These are phyloP conservation scores for Apiospora hydei DNA, from an alignment of 2,329 filamentous ascomycete genomes.

Conservation along the genomic window DNA sequence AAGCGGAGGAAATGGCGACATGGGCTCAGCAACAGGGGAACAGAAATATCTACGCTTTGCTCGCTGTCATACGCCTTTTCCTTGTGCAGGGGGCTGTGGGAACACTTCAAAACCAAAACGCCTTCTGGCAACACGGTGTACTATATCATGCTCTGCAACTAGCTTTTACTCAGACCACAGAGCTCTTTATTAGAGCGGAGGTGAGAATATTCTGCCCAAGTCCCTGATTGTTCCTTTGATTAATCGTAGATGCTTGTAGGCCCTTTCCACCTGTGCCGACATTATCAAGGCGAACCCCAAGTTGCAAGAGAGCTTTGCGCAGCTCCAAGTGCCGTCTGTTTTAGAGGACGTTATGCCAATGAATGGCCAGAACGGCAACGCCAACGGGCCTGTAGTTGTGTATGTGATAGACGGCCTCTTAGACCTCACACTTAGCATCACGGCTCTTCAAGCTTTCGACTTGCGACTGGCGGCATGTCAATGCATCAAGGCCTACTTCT, in stretches of 20 bases:
- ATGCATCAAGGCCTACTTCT: slow-evolving; percentile 92
- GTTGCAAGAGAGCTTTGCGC: slow-evolving; percentile 89
- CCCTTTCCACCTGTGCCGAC: slow-evolving; percentile 84
- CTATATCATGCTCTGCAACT: slow-evolving; percentile 82
- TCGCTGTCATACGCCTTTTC: slow-evolving; percentile 88
- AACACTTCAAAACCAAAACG: slow-evolving; percentile 82
- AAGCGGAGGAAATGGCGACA: slow-evolving; percentile 67
- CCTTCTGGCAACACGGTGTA: slow-evolving; percentile 85
- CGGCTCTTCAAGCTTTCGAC: slow-evolving; percentile 74
- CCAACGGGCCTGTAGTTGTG: slow-evolving; percentile 66
- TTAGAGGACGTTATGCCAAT: slow-evolving; percentile 47
- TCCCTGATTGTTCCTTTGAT: slow-evolving; percentile 7
- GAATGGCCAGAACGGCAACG: slow-evolving; percentile 49
- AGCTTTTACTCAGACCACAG: slow-evolving; percentile 77
- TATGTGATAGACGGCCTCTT: slow-evolving; percentile 95
- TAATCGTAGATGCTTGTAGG: slow-evolving; percentile 46
- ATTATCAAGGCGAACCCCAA: slow-evolving; percentile 81
- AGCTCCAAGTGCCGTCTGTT: slow-evolving; percentile 77
- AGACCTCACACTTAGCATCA: slow-evolving; percentile 77
- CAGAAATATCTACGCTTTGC: slow-evolving; percentile 89
- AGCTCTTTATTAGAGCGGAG: slow-evolving; percentile 81
- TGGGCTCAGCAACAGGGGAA: slow-evolving; percentile 83
- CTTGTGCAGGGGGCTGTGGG: slow-evolving; percentile 80
- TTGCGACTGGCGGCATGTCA: slow-evolving; percentile 85
- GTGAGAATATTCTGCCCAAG: slow-evolving; percentile 35